A percentile compares a stretch with the other conserved stretches of the same genome.
phyloP scores from a whole-genome alignment of 2,329 filamentous ascomycete species.

The Orbilia ellipsospora region DNA sequence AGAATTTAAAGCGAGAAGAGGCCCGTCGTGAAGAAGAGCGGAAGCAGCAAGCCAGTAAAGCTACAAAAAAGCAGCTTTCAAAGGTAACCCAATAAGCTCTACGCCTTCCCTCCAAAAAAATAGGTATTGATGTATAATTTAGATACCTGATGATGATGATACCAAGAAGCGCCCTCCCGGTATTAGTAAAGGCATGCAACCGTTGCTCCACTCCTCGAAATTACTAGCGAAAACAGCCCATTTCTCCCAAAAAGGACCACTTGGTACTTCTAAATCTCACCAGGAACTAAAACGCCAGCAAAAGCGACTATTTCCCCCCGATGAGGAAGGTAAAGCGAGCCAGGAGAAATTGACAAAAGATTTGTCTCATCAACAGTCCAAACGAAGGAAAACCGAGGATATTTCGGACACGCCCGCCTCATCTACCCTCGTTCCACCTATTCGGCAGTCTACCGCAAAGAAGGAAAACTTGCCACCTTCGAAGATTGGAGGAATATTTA shows the following conservation, averaged over 20 bases:
- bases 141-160: slow-evolving; percentile 67
- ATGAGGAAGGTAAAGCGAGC: slow-evolving; percentile 49
- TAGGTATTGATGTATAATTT: slow-evolving; percentile 63
- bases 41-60: slow-evolving; percentile 65
- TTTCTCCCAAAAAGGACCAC: slow-evolving; percentile 22
- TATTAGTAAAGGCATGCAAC: slow-evolving; percentile 22
- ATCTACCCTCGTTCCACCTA: slow-evolving; percentile 82
- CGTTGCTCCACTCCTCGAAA: slow-evolving; percentile 40
- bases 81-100: slow-evolving; percentile 27
- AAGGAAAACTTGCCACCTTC: slow-evolving; percentile 60
- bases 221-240: slow-evolving; percentile 22
- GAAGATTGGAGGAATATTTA: slow-evolving; percentile 56
- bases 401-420: slow-evolving; percentile 72
- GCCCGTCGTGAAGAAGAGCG: slow-evolving; percentile 68
- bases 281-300: slow-evolving; percentile 48
- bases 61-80: slow-evolving; percentile 24
- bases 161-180: slow-evolving; percentile 73
- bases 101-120: not conserved
- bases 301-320: slow-evolving; percentile 57
- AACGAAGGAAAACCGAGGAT: slow-evolving; percentile 81
- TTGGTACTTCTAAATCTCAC: slow-evolving; percentile 26
- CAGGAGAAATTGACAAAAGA: slow-evolving; percentile 61
- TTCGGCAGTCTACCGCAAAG: slow-evolving; percentile 78
- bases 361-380: slow-evolving; percentile 77
- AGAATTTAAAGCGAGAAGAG: slow-evolving; percentile 73